These are phyloP conservation scores for Penicillium sp. DNA, from an alignment of 2,329 filamentous ascomycete genomes.

Conservation along the genomic window DNA sequence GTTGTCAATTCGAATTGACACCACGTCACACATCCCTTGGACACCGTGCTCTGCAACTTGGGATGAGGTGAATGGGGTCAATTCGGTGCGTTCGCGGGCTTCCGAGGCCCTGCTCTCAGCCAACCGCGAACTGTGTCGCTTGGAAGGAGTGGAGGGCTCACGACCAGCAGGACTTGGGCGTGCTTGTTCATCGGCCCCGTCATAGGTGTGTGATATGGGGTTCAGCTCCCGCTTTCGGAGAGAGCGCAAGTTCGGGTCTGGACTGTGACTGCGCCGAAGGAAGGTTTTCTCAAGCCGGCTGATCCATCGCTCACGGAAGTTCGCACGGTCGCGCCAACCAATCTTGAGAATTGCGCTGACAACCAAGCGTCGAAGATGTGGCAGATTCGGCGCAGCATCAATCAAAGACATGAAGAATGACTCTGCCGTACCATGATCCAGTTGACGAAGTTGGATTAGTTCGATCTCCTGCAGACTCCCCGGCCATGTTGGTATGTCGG, in stretches of 20 bases:
- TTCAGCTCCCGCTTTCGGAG: constrained; percentile 16
- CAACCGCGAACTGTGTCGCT: constrained; percentile 40
- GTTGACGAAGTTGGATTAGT: constrained; percentile 71
- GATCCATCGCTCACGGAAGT: constrained; percentile 74
- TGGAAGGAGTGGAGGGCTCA: constrained; percentile 22
- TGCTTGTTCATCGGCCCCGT: constrained; percentile 4
- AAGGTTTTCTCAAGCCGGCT: constrained; percentile 58
- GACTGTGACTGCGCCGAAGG: constrained; percentile 32
- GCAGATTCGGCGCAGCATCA: constrained; percentile 62
- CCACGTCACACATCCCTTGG: constrained; percentile 57
- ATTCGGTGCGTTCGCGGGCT: constrained; percentile 17
- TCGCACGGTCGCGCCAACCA: constrained; percentile 72
- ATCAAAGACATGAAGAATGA: constrained; percentile 76
- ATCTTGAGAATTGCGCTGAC: constrained; percentile 76
- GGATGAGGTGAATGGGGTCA: constrained; percentile 2
- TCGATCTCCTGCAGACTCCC: constrained; percentile 64
- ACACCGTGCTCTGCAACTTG: constrained; percentile 23
- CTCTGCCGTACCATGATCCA: constrained; percentile 64
- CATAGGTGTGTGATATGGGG: background rate
- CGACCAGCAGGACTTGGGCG: constrained; percentile 15
- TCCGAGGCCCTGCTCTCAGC: constrained; percentile 29
- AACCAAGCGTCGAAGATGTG: constrained; percentile 62
- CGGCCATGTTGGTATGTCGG: constrained; percentile 74
- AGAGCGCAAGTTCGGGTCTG: constrained; percentile 28
- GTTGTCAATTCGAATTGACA: constrained; percentile 59